Evolutionary conservation across 1,284 basidiomycete genomes (phyloP), one percentile per base, ranked within the genome.

Genomic region (Marasmius oreades): DNA sequence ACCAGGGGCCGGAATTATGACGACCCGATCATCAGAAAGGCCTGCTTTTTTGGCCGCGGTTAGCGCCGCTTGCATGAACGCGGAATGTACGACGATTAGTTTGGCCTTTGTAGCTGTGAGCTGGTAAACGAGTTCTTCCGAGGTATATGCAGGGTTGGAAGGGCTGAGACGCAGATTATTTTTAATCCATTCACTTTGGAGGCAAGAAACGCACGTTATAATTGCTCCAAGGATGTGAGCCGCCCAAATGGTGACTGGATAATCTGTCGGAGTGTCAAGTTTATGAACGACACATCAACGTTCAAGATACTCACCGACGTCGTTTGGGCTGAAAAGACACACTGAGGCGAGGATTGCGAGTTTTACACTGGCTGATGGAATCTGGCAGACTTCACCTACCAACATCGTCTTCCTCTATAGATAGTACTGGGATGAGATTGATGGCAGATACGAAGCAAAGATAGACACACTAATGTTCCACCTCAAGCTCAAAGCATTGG

Each of bases 191-290:
- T 28, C 44, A 22, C 51, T 20, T 57, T 52, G 33, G 50, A 31
- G 28, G 48, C 53, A 2, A 18, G n/a, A 33, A n/a, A 64, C 79
- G 64, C 69, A 84, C 78, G 86, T 86, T 68, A 88, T 75, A 52
- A 88, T 80, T 2, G 76, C 91, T 11, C 91, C 90, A 12, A 92
- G 70, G 43, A 81, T 79, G 62, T 92, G 90, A 1, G 77, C 70
- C 1, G 89, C 92, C 90, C 92, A 93, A 11, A 92, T 73, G 2
- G 75, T 76, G 8, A 85, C 74, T 0, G 84, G 81, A 60, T 91
- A 93, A 67, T 92, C 90, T 88, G 18, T n/a, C n/a, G n/a, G n/a
- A n/a, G n/a, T 44, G 36, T 23, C 23, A 23, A 51, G 51, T 61
- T 55, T 20, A 45, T 48, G 23, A 34, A 51, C 52, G 28, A 52